Conservation (phyloP, 163 green algal species). For the Chlamydomonas reinhardtii region DNA sequence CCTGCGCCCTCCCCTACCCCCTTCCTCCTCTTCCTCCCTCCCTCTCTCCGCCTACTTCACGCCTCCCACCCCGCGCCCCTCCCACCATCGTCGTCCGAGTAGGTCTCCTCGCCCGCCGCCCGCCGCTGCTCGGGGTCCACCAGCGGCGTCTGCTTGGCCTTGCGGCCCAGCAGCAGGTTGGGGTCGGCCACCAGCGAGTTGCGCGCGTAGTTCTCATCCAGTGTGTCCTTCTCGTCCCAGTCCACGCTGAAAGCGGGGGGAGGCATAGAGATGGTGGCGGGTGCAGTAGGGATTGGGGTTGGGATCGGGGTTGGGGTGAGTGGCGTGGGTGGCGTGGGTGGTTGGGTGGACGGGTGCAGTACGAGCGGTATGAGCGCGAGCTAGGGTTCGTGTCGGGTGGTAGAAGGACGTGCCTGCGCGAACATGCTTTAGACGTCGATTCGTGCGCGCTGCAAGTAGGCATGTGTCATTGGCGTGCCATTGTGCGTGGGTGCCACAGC, state of each 20-base stretch:
- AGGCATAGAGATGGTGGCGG: not conserved
- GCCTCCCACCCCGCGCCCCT: not conserved
- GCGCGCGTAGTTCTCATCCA: constrained; percentile 70
- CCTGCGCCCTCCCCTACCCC: no score
- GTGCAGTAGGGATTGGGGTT: not conserved
- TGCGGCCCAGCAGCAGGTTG: constrained; percentile 72
- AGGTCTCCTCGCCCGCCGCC: constrained; percentile 57
- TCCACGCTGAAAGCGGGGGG: constrained; percentile 44
- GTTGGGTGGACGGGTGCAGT: no score
- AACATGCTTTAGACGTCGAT: no score
- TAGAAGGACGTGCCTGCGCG: no score
- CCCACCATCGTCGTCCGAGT: constrained; percentile 69
- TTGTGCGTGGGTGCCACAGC: no score
- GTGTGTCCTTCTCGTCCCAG: constrained; percentile 63
- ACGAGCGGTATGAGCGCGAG: no score
- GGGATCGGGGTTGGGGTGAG: no score
- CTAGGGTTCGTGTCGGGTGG: no score
- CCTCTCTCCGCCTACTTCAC: not conserved
- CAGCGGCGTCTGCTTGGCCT: constrained; percentile 51
- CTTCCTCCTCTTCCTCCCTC: not conserved
- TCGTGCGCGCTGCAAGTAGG: no score
- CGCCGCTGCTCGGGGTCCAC: constrained; percentile 59
- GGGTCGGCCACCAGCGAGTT: constrained; percentile 68
- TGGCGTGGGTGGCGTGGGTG: no score
- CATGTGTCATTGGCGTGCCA: no score